Evolutionary conservation across 495 filamentous ascomycete genomes (phyloP).

Genomic region (Cercophora newfieldiana): DNA sequence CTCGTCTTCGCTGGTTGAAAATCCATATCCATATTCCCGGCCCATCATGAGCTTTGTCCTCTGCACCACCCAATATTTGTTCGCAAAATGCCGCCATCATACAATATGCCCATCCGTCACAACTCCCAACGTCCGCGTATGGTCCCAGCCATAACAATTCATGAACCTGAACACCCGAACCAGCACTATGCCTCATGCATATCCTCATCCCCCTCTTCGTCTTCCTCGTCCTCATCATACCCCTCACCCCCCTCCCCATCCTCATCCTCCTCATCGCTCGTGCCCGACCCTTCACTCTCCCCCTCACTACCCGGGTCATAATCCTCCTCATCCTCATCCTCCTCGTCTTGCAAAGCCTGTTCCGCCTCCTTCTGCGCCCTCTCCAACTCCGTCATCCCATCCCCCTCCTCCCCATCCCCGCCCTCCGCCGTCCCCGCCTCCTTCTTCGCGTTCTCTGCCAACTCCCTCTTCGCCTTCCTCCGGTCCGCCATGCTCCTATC

Average conservation of each 20-base stretch:
- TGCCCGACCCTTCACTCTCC: conserved; percentile 70
- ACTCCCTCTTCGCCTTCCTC: conserved; percentile 70
- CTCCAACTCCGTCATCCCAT: conserved; percentile 64
- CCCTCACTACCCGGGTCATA: conserved; percentile 79
- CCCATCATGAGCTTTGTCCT: too few relatives aligned
- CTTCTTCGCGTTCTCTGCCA: conserved; percentile 47
- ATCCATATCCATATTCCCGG: too few relatives aligned
- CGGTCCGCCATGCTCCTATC: conserved; percentile 91
- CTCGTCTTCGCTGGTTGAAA: too few relatives aligned
- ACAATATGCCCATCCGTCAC: neutral
- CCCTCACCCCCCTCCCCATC: conserved; percentile 51
- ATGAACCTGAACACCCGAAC: neutral
- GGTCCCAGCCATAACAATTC: neutral
- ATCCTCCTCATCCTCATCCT: conserved; percentile 88
- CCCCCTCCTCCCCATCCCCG: conserved; percentile 54
- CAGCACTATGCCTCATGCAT: neutral
- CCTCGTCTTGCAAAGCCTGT: conserved; percentile 59
- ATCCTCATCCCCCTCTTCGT: conserved; percentile 25
- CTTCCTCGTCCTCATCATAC: conserved; percentile 34
- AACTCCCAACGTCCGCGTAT: neutral
- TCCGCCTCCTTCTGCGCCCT: conserved; percentile 53
- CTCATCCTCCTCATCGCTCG: conserved; percentile 46
- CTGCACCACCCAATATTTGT: too few relatives aligned
- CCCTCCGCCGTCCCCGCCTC: conserved; percentile 60
- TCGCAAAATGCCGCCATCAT: neutral